phyloP scores from a whole-genome alignment of 106 monocot genomes.

The Posidonia australis region DNA sequence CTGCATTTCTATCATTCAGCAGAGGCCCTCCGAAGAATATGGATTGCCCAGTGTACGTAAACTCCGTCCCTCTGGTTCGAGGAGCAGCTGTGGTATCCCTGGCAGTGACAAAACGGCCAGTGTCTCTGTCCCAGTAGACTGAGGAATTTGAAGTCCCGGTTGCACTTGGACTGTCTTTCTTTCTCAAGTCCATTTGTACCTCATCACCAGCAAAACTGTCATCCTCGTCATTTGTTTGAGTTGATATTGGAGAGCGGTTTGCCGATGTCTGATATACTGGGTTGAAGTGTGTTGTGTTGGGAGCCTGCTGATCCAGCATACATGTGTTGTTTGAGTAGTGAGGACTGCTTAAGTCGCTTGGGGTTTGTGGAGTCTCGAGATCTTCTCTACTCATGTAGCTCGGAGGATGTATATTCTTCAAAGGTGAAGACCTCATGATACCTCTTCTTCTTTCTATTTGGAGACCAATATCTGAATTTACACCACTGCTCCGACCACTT shows the following conservation, averaged over 20 bases:
- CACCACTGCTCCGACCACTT: conserved; percentile 24
- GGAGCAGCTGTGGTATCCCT: conserved; percentile 6
- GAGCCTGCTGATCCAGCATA: conserved; percentile 7
- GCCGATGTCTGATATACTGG: conserved; percentile 43
- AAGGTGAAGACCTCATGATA: conserved; percentile 16
- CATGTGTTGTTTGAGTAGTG: no score
- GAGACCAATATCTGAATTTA: conserved; percentile 14
- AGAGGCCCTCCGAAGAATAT: conserved; percentile 56
- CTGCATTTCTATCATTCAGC: conserved; percentile 9
- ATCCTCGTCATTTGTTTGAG: conserved; percentile 16
- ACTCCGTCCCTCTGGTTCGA: conserved; percentile 15
- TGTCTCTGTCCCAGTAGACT: conserved; percentile 42
- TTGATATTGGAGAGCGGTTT: conserved; percentile 33
- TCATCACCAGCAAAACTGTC: conserved; percentile 2
- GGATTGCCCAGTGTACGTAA: conserved; percentile 31
- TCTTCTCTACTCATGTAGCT: conserved; percentile 37
- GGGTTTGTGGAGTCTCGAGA: conserved; percentile 34
- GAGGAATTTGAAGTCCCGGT: conserved; percentile 9
- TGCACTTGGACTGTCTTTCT: neutral
- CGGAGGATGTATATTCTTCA: conserved; percentile 31
- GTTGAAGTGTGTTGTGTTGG: conserved; percentile 33
- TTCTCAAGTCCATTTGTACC: neutral
- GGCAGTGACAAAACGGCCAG: conserved; percentile 31
- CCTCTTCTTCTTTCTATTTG: conserved; percentile 1
- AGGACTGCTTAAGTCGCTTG: conserved; percentile 35